A percentile compares a stretch with the other conserved stretches of the same genome.
Evolutionary conservation across 139 green algal genomes (phyloP).

Genomic region (Nannochloris sp.): DNA sequence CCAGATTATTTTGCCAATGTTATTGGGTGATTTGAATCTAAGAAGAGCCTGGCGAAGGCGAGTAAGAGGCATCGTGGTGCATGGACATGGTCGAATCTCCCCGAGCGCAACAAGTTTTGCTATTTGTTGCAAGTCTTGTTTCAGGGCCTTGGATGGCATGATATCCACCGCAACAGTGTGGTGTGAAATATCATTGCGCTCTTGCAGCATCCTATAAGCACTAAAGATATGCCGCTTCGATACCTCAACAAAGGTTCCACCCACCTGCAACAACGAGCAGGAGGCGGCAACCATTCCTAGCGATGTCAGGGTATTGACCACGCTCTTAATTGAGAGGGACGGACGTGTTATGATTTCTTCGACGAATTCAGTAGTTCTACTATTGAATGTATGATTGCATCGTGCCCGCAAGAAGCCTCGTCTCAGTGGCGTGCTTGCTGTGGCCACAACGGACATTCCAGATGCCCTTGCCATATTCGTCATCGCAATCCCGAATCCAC

Average conservation of each 20-base stretch:
- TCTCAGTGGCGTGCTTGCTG: constrained; percentile 42
- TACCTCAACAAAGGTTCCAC: constrained; percentile 65
- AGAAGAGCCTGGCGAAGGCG: constrained; percentile 46
- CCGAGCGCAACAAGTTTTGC: constrained; percentile 28
- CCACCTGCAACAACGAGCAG: constrained; percentile 35
- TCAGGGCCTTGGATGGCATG: constrained; percentile 42
- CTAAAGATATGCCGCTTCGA: constrained; percentile 78
- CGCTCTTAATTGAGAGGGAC: constrained; percentile 9
- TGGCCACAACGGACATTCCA: constrained; percentile 34
- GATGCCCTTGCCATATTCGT: constrained; percentile 30
- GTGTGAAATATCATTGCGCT: constrained; percentile 64
- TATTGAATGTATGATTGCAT: constrained; percentile 3
- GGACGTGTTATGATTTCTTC: background rate
- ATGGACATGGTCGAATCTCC: constrained; percentile 29
- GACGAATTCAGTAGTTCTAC: constrained; percentile 9
- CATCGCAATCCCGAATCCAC: constrained; percentile 38
- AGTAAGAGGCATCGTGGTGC: constrained; percentile 26
- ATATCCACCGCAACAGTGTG: constrained; percentile 74
- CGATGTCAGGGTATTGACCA: constrained; percentile 74
- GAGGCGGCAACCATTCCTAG: constrained; percentile 69
- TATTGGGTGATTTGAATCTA: constrained; percentile 55
- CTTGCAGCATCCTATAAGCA: constrained; percentile 31
- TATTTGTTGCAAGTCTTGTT: constrained; percentile 16
- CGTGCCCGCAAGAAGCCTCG: constrained; percentile 36
- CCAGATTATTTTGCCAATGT: constrained; percentile 76